phyloP scores from a whole-genome alignment of 768 basidiomycete genomes.

The Trametes cingulata region DNA sequence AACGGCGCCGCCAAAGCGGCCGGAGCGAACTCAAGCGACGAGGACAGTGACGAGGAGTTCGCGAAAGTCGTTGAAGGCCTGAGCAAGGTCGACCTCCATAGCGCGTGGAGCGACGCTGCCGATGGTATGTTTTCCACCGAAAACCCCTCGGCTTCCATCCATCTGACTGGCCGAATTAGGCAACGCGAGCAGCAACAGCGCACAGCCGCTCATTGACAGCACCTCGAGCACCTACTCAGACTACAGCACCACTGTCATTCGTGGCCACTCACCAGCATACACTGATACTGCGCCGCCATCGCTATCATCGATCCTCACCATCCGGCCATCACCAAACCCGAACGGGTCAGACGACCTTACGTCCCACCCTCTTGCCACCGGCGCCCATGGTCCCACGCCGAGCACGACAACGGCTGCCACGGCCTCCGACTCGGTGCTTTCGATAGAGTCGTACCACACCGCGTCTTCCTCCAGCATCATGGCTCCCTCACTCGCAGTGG shows the following conservation, averaged over 20 bases:
- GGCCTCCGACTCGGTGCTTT: slow-evolving; percentile 47
- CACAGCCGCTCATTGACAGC: slow-evolving; percentile 55
- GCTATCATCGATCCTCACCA: slow-evolving; percentile 73
- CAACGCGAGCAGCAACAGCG: slow-evolving; percentile 42
- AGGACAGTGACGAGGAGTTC: slow-evolving; percentile 70
- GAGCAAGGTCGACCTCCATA: slow-evolving; percentile 51
- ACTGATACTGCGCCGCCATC: slow-evolving; percentile 48
- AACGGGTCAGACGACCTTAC: slow-evolving; percentile 42
- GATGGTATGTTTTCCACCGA: slow-evolving; percentile 34
- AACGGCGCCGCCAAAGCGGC: slow-evolving; percentile 37
- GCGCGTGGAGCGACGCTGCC: slow-evolving; percentile 46
- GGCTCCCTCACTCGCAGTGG: slow-evolving; percentile 54
- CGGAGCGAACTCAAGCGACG: slow-evolving; percentile 40
- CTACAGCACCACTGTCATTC: slow-evolving; percentile 73
- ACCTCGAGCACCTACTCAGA: slow-evolving; percentile 49
- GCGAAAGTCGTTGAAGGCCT: slow-evolving; percentile 58
- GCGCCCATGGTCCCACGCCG: slow-evolving; percentile 29
- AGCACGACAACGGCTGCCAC: slow-evolving; percentile 23
- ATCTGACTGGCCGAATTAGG: slow-evolving; percentile 29
- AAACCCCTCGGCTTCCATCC: not conserved
- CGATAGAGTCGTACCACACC: slow-evolving; percentile 66
- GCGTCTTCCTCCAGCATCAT: slow-evolving; percentile 45
- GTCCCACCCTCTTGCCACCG: slow-evolving; percentile 41
- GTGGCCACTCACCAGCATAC: slow-evolving; percentile 38
- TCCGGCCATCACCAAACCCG: slow-evolving; percentile 56